These are phyloP conservation scores for Dendrobium officinale DNA, from an alignment of 106 monocot genomes.

Conservation along the genomic window DNA sequence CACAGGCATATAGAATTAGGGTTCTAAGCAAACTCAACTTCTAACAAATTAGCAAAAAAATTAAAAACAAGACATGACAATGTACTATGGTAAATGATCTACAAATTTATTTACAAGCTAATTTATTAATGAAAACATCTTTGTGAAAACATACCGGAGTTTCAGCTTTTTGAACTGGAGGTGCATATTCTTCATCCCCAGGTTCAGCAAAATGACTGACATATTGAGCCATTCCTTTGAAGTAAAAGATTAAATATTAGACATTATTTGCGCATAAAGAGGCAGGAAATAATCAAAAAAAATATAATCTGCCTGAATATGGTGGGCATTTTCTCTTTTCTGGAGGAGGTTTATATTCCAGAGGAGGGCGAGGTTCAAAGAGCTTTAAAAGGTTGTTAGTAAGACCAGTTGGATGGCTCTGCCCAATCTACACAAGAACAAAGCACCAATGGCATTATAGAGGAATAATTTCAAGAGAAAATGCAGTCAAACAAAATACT, in stretches of 20 bases:
- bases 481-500: not conserved
- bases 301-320: constrained; percentile 39
- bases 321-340: constrained; percentile 78
- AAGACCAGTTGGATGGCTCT: constrained; percentile 94
- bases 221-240: constrained; percentile 75
- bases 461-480: not conserved
- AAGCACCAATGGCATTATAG: not conserved
- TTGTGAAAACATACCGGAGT: constrained; percentile 46
- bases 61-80: not conserved
- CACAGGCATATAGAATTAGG: not conserved
- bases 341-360: constrained; percentile 74
- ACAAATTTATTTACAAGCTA: not conserved
- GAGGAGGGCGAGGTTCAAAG: constrained; percentile 83
- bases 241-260: not conserved
- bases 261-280: not conserved
- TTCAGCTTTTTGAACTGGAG: constrained; percentile 69
- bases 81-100: not conserved
- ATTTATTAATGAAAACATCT: not conserved
- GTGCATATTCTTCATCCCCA: constrained; percentile 79
- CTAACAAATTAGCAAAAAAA: not conserved
- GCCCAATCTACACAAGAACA: constrained; percentile 60
- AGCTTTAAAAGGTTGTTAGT: constrained; percentile 88
- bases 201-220: constrained; percentile 78
- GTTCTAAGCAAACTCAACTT: not conserved
- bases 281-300: not conserved